These are phyloP conservation scores for Aureobasidium namibiae DNA, from an alignment of 2,329 filamentous ascomycete genomes.

Conservation along the genomic window DNA sequence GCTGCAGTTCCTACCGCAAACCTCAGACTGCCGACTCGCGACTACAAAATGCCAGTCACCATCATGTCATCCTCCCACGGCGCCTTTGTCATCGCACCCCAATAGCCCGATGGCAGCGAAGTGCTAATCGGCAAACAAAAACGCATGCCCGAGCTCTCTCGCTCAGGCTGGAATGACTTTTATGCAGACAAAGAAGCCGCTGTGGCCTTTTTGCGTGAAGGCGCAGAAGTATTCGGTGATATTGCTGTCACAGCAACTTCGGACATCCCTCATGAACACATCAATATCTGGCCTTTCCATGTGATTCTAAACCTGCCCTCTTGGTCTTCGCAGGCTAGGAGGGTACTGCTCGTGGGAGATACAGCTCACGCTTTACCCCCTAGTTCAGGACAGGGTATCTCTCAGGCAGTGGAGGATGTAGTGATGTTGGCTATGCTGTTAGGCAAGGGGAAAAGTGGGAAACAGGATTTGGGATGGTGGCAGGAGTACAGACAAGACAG, in stretches of 20 bases:
- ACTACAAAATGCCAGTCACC: constrained; percentile 25
- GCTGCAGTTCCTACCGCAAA: constrained; percentile 17
- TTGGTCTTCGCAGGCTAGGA: constrained; percentile 34
- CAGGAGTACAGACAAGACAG: not conserved
- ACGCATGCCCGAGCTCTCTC: constrained; percentile 25
- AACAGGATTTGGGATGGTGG: not conserved
- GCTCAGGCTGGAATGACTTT: constrained; percentile 28
- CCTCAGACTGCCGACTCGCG: constrained; percentile 18
- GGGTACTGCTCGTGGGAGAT: constrained; percentile 48
- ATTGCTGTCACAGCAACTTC: constrained; percentile 20
- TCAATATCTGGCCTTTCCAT: constrained; percentile 23
- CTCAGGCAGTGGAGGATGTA: constrained; percentile 49
- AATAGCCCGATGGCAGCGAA: constrained; percentile 27
- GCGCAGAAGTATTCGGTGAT: not conserved
- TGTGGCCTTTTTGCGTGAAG: constrained; percentile 15
- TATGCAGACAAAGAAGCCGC: constrained; percentile 22
- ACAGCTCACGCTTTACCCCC: constrained; percentile 50
- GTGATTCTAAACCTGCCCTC: constrained; percentile 32
- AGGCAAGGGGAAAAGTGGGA: not conserved
- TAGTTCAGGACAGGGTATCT: constrained; percentile 47
- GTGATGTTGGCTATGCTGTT: constrained; percentile 38
- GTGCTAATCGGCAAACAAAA: constrained; percentile 31
- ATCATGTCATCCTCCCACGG: constrained; percentile 28
- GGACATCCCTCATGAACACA: constrained; percentile 13
- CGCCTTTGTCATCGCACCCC: constrained; percentile 32